phyloP scores from a whole-genome alignment of 2,329 filamentous ascomycete genomes.

The Colletotrichum musicola region DNA sequence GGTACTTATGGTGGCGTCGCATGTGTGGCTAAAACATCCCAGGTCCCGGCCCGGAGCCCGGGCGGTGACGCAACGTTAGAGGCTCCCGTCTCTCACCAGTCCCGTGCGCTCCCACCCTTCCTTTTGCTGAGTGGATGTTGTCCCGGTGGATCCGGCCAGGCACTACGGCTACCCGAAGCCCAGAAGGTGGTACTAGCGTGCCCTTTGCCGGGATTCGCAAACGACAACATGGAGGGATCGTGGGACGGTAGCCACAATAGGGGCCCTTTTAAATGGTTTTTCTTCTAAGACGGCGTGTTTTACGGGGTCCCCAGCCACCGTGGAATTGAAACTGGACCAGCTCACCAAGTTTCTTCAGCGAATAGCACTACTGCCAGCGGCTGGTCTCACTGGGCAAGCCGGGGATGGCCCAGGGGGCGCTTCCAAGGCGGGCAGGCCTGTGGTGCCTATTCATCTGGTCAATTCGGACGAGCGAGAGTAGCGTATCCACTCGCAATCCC shows the following conservation, averaged over 20 bases:
- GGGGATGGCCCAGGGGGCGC: not conserved
- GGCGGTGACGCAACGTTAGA: slow-evolving; percentile 29
- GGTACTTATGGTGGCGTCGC: not conserved
- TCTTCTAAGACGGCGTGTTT: not conserved
- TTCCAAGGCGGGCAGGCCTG: slow-evolving; percentile 7
- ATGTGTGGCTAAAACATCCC: slow-evolving; percentile 10
- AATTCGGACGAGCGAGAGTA: slow-evolving; percentile 31
- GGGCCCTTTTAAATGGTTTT: slow-evolving; percentile 20
- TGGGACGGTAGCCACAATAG: slow-evolving; percentile 36
- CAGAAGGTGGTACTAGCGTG: slow-evolving; percentile 23
- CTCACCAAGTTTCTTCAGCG: slow-evolving; percentile 20
- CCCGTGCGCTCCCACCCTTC: not conserved
- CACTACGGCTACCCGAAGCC: not conserved
- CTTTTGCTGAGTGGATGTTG: slow-evolving; percentile 12
- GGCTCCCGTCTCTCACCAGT: slow-evolving; percentile 6
- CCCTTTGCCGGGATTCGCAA: slow-evolving; percentile 7
- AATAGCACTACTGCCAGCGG: too few species aligned
- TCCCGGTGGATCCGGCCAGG: slow-evolving; percentile 12
- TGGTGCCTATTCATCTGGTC: slow-evolving; percentile 14
- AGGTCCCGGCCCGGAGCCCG: not conserved
- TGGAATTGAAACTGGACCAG: slow-evolving; percentile 32
- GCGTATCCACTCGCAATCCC: slow-evolving; percentile 32
- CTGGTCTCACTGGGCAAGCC: slow-evolving; percentile 4
- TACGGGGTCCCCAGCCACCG: slow-evolving; percentile 26
- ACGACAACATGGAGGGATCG: slow-evolving; percentile 15